Evolutionary conservation across 768 basidiomycete genomes (phyloP), one percentile per base, ranked within the genome.

Genomic region (Megacollybia marginata): DNA sequence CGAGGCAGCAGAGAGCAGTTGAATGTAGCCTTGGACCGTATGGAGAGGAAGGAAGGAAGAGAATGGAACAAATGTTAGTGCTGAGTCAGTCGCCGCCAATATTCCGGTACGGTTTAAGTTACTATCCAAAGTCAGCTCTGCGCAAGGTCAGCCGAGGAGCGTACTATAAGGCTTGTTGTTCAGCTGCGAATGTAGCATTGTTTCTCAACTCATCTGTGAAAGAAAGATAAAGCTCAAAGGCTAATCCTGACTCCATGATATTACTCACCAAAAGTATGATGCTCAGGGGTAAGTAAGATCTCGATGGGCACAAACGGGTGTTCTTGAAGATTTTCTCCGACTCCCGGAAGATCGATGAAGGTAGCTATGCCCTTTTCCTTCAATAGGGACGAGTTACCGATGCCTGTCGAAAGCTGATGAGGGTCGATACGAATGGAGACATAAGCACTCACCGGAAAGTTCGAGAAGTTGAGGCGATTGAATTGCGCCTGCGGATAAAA

Each of bases 321-420:
- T 52, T 77, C 76, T 50, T 76, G 74, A 16, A 75, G 58, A 51
- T 78, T 78, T 57, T 67, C 65, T 1, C 78, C 78, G 19, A 80
- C 76, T n/a, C 66, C 69, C 9, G 70, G 70, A 9, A 53, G 44
- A 8, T 55, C 48, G 15, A 55, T 28, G 44, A 62, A 59, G 31
- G 59, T 48, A 1, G 58, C 48, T 42, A 81, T 66, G 5, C 67
- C 69, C 9, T 71, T 49, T 9, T 49, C 57, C 28, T 62, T 52
- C 28, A 79, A 62, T 19, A 73, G 47, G 2, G 57, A 59, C 12
- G 57, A 55, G 44, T 69, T 62, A 11, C 79, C 79, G 47, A 81
- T 40, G 38, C 38, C 38, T 28, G n/a, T n/a, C 16, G 38, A 40
- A 40, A 40, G 8, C 13, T 8, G 38, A 8, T 40, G 15, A 40